Percentiles rank a stretch among this genome's conserved stretches.
These are phyloP conservation scores for Carex myosuroides DNA, from an alignment of 176 grass and related monocot genomes.

Conservation along the genomic window DNA sequence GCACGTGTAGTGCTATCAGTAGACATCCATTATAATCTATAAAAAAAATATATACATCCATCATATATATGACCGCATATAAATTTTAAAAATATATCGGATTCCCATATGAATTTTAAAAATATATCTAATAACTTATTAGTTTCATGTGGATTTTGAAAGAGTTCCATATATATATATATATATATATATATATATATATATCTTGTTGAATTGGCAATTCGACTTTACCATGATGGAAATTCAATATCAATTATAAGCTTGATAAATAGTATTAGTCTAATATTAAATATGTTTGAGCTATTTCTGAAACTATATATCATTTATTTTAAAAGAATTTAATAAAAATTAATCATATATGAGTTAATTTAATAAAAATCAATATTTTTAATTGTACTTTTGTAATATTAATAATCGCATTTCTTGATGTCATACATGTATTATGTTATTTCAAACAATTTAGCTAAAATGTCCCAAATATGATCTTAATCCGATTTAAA, in stretches of 20 bases:
- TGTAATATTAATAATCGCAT: not conserved
- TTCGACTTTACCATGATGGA: not conserved
- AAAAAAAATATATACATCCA: not conserved
- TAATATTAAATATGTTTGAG: not conserved
- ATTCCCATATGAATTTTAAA: not conserved
- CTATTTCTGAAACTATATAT: not conserved
- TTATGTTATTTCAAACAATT: not conserved
- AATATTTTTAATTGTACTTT: too few species aligned
- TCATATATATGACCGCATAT: not conserved
- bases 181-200: too few species aligned
- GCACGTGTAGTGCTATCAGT: not conserved
- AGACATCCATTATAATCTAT: not conserved
- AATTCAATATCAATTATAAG: not conserved
- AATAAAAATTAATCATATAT: not conserved
- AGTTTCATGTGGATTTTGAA: not conserved
- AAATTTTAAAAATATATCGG: not conserved
- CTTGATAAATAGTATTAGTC: not conserved
- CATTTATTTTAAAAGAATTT: not conserved
- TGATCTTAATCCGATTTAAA: not conserved
- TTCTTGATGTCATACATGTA: not conserved
- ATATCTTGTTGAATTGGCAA: not conserved
- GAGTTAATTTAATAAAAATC: not conserved
- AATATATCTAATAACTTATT: not conserved
- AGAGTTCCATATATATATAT: not conserved
- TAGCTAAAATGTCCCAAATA: not conserved